Conservation (phyloP, 148 eudicot genomes). For the Nyssa sinensis region DNA sequence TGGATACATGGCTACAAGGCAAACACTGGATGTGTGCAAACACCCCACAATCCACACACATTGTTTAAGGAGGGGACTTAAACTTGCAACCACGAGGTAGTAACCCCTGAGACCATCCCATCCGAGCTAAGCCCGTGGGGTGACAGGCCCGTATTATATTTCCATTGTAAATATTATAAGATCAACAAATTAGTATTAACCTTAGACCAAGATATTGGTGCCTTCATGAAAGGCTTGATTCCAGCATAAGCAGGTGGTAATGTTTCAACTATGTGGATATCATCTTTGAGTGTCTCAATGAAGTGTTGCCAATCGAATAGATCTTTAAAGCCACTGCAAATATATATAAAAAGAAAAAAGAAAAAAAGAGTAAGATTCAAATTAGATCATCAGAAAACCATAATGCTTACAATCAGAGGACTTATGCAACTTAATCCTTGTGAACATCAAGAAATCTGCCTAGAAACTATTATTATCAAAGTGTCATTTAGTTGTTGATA, state of each 20-base stretch:
- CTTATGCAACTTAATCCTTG: neutral
- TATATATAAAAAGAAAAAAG: too few relatives aligned
- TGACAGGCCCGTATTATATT: neutral
- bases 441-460: neutral
- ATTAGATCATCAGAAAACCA: neutral
- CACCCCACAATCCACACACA: too few relatives aligned
- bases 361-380: slow-evolving; percentile 1
- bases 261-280: slow-evolving; percentile 70
- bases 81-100: too few relatives aligned
- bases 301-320: slow-evolving; percentile 93
- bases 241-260: slow-evolving; percentile 65
- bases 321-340: slow-evolving; percentile 93
- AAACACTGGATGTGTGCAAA: too few relatives aligned
- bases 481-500: neutral
- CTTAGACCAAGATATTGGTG: slow-evolving; percentile 99
- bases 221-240: slow-evolving; percentile 70
- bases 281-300: slow-evolving; percentile 75
- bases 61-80: too few relatives aligned
- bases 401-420: neutral
- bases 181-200: slow-evolving; percentile 31
- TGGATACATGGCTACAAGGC: too few relatives aligned
- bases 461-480: slow-evolving; percentile 2
- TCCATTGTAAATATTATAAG: neutral
- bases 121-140: too few relatives aligned
- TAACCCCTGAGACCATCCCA: too few relatives aligned